A percentile compares a stretch with the other conserved stretches of the same genome.
Evolutionary conservation across 1,139 yeast genomes (phyloP).

Genomic region (Pichia sp.): DNA sequence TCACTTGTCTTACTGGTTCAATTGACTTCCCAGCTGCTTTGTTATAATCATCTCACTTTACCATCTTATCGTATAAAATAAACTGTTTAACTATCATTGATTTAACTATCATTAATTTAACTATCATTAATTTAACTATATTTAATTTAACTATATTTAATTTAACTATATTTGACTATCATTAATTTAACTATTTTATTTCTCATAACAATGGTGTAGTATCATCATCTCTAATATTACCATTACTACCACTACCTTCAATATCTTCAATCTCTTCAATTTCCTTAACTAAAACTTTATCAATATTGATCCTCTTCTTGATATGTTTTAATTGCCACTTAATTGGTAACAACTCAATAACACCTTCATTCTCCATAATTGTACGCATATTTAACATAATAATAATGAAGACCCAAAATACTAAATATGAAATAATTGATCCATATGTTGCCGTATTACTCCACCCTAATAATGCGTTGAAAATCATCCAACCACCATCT

Average conservation of each 20-base stretch:
- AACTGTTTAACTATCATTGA: no score
- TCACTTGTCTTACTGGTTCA: conserved; percentile 80
- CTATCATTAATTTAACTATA: no score
- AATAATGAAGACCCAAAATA: conserved; percentile 69
- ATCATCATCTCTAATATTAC: neutral
- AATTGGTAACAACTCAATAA: conserved; percentile 53
- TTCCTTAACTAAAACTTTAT: conserved; percentile 22
- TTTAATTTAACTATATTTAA: no score
- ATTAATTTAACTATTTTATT: no score
- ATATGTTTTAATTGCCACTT: conserved; percentile 54
- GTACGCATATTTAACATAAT: conserved; percentile 43
- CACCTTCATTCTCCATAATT: conserved; percentile 59
- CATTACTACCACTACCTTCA: neutral
- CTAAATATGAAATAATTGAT: conserved; percentile 68
- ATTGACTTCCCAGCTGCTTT: conserved; percentile 47
- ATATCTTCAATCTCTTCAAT: conserved; percentile 4
- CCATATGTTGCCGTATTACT: conserved; percentile 93
- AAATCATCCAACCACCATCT: conserved; percentile 89
- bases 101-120: no score
- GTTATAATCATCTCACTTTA: neutral
- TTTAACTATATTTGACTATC: conserved; percentile 14
- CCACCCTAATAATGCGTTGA: conserved; percentile 94
- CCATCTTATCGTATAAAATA: no score
- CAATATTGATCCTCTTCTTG: conserved; percentile 36
- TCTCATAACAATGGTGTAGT: conserved; percentile 3